These are phyloP conservation scores for Trichoderma sp. DNA, from an alignment of 2,329 filamentous ascomycete species.

Conservation along the genomic window DNA sequence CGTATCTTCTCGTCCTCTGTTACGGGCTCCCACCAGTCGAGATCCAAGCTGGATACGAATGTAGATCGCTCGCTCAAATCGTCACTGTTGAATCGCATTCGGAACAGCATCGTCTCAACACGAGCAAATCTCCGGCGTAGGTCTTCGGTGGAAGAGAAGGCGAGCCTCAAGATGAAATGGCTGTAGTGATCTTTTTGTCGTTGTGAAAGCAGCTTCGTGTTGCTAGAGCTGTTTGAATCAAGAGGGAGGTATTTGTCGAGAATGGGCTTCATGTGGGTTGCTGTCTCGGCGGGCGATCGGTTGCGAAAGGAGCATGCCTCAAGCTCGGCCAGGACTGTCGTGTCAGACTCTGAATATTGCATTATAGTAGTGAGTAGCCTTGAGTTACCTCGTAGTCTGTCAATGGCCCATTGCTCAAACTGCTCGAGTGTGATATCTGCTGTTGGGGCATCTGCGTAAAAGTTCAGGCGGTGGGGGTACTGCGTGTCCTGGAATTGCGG, in stretches of 20 bases:
- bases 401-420: constrained; percentile 98
- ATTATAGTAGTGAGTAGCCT: neutral
- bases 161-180: constrained; percentile 93
- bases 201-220: constrained; percentile 64
- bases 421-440: constrained; percentile 94
- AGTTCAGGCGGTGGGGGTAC: constrained; percentile 87
- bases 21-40: constrained; percentile 91
- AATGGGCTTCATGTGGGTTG: constrained; percentile 78
- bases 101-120: constrained; percentile 87
- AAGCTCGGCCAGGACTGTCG: constrained; percentile 76
- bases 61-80: constrained; percentile 69
- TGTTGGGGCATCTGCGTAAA: constrained; percentile 85
- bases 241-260: constrained; percentile 86
- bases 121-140: constrained; percentile 81
- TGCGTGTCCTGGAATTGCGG: constrained; percentile 74
- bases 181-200: constrained; percentile 96
- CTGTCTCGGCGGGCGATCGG: constrained; percentile 78
- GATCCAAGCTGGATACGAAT: constrained; percentile 74
- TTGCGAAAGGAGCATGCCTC: constrained; percentile 97
- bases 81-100: constrained; percentile 76
- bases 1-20: constrained; percentile 73
- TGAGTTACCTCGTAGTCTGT: constrained; percentile 71
- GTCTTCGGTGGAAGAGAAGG: constrained; percentile 90
- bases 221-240: constrained; percentile 69
- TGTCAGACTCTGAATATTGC: neutral